Evolutionary conservation across 1,284 basidiomycete species (phyloP).

Genomic region (Boletus mariae): DNA sequence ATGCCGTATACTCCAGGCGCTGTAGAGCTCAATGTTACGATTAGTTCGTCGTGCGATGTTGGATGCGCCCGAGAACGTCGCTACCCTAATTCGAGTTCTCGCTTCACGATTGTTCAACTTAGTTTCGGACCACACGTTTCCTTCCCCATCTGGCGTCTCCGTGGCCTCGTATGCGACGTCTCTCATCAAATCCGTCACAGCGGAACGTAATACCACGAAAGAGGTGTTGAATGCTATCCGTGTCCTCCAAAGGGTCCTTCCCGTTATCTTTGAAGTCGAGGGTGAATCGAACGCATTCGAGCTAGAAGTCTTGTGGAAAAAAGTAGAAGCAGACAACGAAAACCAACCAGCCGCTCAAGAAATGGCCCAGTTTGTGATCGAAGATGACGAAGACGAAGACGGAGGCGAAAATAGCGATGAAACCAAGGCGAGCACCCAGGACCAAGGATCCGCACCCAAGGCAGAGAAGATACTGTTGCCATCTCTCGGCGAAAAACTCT

Average conservation of each 20-base stretch:
- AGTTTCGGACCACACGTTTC: constrained; percentile 80
- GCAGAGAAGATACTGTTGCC: constrained; percentile 55
- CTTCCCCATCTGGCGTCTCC: constrained; percentile 49
- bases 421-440: constrained; percentile 9
- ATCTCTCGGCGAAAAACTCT: constrained; percentile 75
- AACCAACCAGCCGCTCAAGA: constrained; percentile 29
- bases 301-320: constrained; percentile 71
- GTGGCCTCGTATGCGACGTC: constrained; percentile 67
- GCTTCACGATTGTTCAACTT: constrained; percentile 77
- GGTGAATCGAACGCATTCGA: constrained; percentile 69
- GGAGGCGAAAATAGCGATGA: constrained; percentile 27
- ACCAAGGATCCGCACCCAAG: constrained; percentile 27
- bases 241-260: constrained; percentile 82
- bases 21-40: constrained; percentile 4
- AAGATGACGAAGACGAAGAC: constrained; percentile 72
- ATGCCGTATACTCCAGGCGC: constrained; percentile 37
- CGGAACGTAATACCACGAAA: constrained; percentile 68
- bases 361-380: constrained; percentile 73
- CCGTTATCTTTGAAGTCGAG: constrained; percentile 82
- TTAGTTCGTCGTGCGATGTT: constrained; percentile 78
- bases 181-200: constrained; percentile 54
- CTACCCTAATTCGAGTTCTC: constrained; percentile 74
- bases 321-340: constrained; percentile 44
- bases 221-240: constrained; percentile 87
- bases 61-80: constrained; percentile 80